A percentile compares a stretch with the other conserved stretches of the same genome.
Evolutionary conservation across 371 early-diverging fungal species (phyloP).

Genomic region (Mortierella sp.): DNA sequence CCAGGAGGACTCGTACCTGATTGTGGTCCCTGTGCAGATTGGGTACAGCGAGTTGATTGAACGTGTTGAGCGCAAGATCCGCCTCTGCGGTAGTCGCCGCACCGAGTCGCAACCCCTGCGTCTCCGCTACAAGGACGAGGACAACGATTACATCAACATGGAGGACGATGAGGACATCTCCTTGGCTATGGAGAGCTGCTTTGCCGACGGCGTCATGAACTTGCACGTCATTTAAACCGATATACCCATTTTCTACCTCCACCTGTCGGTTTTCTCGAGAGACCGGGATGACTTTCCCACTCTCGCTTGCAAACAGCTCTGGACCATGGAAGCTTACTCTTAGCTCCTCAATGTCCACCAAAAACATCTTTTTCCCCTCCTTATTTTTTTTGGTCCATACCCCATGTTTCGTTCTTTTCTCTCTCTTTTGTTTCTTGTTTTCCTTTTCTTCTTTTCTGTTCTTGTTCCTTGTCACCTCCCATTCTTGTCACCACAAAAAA

Average conservation of each 20-base stretch:
- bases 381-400: slow-evolving; percentile 10
- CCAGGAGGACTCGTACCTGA: slow-evolving; percentile 87
- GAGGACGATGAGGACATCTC: slow-evolving; percentile 93
- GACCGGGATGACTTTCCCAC: neutral
- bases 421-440: neutral
- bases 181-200: slow-evolving; percentile 89
- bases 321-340: neutral
- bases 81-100: slow-evolving; percentile 77
- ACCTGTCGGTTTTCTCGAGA: neutral
- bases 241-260: neutral
- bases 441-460: neutral
- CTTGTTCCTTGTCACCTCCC: neutral
- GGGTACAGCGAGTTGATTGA: slow-evolving; percentile 83
- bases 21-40: slow-evolving; percentile 83
- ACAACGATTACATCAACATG: slow-evolving; percentile 90
- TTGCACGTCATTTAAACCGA: slow-evolving; percentile 50
- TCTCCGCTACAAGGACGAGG: slow-evolving; percentile 93
- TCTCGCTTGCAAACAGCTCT: slow-evolving; percentile 3
- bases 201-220: slow-evolving; percentile 56
- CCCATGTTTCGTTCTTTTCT: neutral
- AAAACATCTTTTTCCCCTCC: neutral
- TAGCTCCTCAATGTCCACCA: neutral
- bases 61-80: slow-evolving; percentile 90
- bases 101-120: slow-evolving; percentile 70
- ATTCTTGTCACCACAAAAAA: neutral